phyloP scores from a whole-genome alignment of 306 rosid species.

The Arachis hypogaea region DNA sequence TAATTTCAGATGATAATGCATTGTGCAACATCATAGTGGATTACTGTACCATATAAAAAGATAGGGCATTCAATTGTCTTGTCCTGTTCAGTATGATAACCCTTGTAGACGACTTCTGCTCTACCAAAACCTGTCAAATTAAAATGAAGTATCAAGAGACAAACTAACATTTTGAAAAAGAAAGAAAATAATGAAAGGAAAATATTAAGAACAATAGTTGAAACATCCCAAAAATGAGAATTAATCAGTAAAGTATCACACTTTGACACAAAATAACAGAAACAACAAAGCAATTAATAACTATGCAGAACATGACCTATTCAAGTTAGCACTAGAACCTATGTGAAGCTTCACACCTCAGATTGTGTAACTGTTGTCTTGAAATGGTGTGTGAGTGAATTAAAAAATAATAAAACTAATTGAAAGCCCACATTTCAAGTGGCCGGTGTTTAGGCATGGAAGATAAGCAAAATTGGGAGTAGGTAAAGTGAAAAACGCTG shows the following conservation, averaged over 20 bases:
- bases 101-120: slow-evolving; percentile 53
- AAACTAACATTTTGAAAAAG: neutral
- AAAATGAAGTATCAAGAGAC: neutral
- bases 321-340: neutral
- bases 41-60: too few species aligned
- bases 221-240: neutral
- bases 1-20: too few species aligned
- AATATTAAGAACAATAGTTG: neutral
- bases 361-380: neutral
- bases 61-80: slow-evolving; percentile 47
- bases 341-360: neutral
- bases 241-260: neutral
- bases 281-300: neutral
- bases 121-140: slow-evolving; percentile 64
- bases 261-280: neutral
- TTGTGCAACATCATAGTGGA: too few species aligned
- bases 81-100: slow-evolving; percentile 72
- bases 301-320: neutral
- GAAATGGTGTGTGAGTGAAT: too few species aligned
- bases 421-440: too few species aligned
- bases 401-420: too few species aligned
- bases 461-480: too few species aligned
- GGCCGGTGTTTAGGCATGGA: too few species aligned
- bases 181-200: neutral
- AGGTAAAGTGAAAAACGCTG: too few species aligned